These are phyloP conservation scores for Malus hybrid DNA, from an alignment of 331 rosid genomes.

Conservation along the genomic window DNA sequence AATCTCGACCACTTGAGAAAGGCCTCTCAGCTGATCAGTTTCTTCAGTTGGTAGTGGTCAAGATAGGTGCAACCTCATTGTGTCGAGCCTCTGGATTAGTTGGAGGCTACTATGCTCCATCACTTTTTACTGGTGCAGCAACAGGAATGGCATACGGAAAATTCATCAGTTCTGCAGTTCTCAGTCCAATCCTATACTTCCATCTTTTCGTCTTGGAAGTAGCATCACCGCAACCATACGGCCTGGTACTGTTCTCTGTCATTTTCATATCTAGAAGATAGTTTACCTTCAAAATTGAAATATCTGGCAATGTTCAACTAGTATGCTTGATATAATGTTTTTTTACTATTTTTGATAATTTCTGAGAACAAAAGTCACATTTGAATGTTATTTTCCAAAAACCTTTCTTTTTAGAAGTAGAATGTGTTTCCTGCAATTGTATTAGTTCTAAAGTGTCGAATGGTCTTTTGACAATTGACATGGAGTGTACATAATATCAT, in stretches of 20 bases:
- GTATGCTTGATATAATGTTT: background rate
- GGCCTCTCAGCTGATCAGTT: conserved; percentile 64
- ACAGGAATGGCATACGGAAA: conserved; percentile 95
- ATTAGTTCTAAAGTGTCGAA: no score
- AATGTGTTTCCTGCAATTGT: no score
- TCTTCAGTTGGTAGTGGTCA: conserved; percentile 41
- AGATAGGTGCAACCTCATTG: conserved; percentile 57
- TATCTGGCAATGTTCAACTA: conserved; percentile 7
- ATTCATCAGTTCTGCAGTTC: conserved; percentile 50
- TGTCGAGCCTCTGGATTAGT: conserved; percentile 92
- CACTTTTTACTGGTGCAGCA: conserved; percentile 93
- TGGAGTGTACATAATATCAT: no score
- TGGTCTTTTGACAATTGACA: no score
- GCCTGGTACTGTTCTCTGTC: conserved; percentile 62
- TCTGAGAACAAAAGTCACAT: no score
- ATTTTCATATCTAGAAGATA: conserved; percentile 12
- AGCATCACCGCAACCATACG: conserved; percentile 94
- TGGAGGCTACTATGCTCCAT: conserved; percentile 95
- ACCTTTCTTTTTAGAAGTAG: no score
- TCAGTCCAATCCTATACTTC: conserved; percentile 42
- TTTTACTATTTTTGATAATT: no score
- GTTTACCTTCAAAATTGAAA: conserved; percentile 10
- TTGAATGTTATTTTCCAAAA: no score
- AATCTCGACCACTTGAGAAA: conserved; percentile 75
- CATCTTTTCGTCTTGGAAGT: conserved; percentile 69